Evolutionary conservation across 192 early-diverging fungal species (phyloP), one percentile per base, ranked within the genome.

Genomic region (Thoreauomyces humboldtii): DNA sequence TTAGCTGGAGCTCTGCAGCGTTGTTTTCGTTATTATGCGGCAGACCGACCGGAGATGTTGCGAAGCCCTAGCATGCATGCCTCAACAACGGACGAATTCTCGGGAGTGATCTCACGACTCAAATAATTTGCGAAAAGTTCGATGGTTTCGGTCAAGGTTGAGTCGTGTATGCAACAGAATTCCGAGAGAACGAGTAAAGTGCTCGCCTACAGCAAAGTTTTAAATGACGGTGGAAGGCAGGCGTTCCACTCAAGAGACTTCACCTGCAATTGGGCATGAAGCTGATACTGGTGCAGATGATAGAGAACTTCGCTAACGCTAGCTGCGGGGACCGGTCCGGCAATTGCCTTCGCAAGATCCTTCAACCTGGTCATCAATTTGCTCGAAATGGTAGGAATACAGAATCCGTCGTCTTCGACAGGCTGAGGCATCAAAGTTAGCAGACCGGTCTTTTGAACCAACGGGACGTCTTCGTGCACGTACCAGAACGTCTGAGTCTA

Each of bases 381-480:
- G 24, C 68, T 48, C 9, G 82, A 84, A 11, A 84, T 68, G 17
- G 59, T 69, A 0, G 82, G 82, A 22, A 84, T 38, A 48, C 81
- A 67, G 64, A 82, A 81, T 17, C 79, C 79, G 33, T 77, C 75
- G 63, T 84, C 82, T 65, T 81, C 75, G 9, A 32, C 9, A n/a
- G 75, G 73, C 24, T 52, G 6, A 24, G 7, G 25, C 22, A 50
- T 9, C 47, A 12, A 50, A 12, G n/a, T 41, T 41, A 9, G n/a
- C n/a, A n/a, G n/a, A n/a, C n/a, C n/a, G n/a, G n/a, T n/a, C n/a
- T n/a, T n/a, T n/a, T n/a, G n/a, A n/a, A n/a, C n/a, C n/a, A n/a
- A n/a, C n/a, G n/a, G n/a, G n/a, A n/a, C n/a, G n/a, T n/a, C n/a
- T n/a, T n/a, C n/a, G n/a, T n/a, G n/a, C 15, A 69, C 56, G 25